Evolutionary conservation across 2,329 filamentous ascomycete genomes (phyloP).

Genomic region (Juglanconis juglandina): DNA sequence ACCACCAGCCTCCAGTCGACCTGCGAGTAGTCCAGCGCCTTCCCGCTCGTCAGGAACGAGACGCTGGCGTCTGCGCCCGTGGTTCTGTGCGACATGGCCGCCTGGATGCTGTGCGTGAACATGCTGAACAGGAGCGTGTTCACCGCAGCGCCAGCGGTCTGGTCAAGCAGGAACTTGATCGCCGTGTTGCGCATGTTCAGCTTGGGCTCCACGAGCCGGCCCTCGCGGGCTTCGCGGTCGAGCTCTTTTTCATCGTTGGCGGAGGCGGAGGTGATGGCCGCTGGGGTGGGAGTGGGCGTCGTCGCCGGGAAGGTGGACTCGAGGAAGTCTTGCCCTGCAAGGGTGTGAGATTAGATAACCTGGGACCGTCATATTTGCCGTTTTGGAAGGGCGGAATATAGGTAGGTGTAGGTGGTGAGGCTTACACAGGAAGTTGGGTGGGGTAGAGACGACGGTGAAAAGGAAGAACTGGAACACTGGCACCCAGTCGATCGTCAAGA

Average conservation of each 20-base stretch:
- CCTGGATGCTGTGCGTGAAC: slow-evolving; percentile 55
- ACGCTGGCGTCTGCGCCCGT: slow-evolving; percentile 31
- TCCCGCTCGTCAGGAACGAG: slow-evolving; percentile 31
- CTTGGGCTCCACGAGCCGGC: slow-evolving; percentile 44
- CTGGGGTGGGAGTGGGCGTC: slow-evolving; percentile 38
- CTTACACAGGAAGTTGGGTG: slow-evolving; percentile 78
- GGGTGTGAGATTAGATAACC: slow-evolving; percentile 13
- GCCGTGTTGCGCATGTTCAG: slow-evolving; percentile 62
- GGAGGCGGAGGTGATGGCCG: slow-evolving; percentile 38
- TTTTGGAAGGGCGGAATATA: neutral
- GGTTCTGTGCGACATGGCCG: slow-evolving; percentile 42
- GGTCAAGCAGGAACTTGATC: slow-evolving; percentile 66
- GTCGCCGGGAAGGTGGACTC: slow-evolving; percentile 71
- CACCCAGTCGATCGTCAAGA: slow-evolving; percentile 60
- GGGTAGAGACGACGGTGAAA: slow-evolving; percentile 69
- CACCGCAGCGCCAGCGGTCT: slow-evolving; percentile 60
- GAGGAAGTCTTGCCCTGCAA: slow-evolving; percentile 68
- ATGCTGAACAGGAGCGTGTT: slow-evolving; percentile 65
- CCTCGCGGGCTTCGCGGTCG: slow-evolving; percentile 39
- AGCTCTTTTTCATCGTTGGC: slow-evolving; percentile 42
- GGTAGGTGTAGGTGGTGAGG: slow-evolving; percentile 7
- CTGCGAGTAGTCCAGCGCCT: slow-evolving; percentile 40
- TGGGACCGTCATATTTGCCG: neutral
- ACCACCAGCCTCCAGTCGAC: slow-evolving; percentile 46
- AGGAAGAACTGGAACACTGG: slow-evolving; percentile 74